phyloP scores from a whole-genome alignment of 768 basidiomycete species.

The Leccinum imitatum region DNA sequence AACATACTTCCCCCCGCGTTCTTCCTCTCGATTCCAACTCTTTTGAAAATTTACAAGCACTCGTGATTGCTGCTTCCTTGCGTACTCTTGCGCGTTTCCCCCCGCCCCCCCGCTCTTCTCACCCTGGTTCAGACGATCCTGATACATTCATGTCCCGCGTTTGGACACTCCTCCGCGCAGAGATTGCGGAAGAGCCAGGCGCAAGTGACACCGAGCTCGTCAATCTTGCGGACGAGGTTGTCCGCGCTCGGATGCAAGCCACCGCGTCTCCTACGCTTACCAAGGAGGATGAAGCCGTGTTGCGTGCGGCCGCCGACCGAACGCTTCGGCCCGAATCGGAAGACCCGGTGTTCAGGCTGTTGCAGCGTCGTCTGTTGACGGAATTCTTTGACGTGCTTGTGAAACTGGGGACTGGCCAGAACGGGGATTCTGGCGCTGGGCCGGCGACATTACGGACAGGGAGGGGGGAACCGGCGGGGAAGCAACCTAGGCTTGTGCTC shows the following conservation, averaged over 20 bases:
- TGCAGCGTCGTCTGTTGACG: slow-evolving; percentile 56
- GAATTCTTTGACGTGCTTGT: slow-evolving; percentile 36
- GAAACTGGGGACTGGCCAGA: slow-evolving; percentile 8
- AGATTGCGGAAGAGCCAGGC: slow-evolving; percentile 43
- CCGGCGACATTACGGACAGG: slow-evolving; percentile 36
- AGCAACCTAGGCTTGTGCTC: slow-evolving; percentile 31
- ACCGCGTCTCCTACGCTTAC: slow-evolving; percentile 15
- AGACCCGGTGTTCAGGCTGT: slow-evolving; percentile 66
- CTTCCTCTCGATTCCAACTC: slow-evolving; percentile 53
- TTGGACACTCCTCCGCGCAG: slow-evolving; percentile 62
- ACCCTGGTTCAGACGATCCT: slow-evolving; percentile 9
- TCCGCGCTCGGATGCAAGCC: slow-evolving; percentile 47
- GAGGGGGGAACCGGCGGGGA: slow-evolving; percentile 20
- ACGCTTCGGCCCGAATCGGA: slow-evolving; percentile 47
- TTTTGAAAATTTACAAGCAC: slow-evolving; percentile 64
- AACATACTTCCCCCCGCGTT: slow-evolving; percentile 66
- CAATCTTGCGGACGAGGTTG: slow-evolving; percentile 73
- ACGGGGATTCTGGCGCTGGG: neutral
- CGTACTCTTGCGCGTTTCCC: slow-evolving; percentile 53
- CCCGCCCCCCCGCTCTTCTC: slow-evolving; percentile 8
- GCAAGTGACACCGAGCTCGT: slow-evolving; percentile 51
- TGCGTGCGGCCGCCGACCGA: slow-evolving; percentile 63
- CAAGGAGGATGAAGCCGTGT: slow-evolving; percentile 45
- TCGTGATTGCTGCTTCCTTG: slow-evolving; percentile 62
- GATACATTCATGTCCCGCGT: slow-evolving; percentile 55